Evolutionary conservation across 2,329 filamentous ascomycete genomes (phyloP), one percentile per base, ranked within the genome.

Genomic region (Triangularia verruculosa): DNA sequence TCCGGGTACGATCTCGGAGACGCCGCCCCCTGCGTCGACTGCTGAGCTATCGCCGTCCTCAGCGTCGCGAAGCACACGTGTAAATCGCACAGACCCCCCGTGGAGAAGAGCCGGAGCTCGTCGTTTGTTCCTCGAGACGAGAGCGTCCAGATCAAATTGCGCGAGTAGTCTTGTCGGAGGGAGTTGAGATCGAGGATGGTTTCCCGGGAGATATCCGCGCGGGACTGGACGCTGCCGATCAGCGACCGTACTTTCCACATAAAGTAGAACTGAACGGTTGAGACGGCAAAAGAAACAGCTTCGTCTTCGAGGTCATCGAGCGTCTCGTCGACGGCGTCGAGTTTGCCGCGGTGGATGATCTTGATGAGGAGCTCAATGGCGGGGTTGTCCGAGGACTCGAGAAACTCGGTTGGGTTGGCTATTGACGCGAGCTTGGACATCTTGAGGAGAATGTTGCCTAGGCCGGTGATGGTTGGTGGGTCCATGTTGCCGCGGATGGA

Each of bases 191-290:
- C 76, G 69, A 90, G 86, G 28, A 93, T 78, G 7, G 87, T 83
- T 6, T 79, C 75, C 57, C 86, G 80, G 1, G 86, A 72, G 61
- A 92, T 76, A 59, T 78, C 82, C 3, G 80, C 81, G 52, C 86
- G 83, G 25, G 82, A 80, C 15, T 81, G 78, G 34, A 91, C 75
- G 15, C 83, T 76, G 61, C 82, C 79, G 66, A 82, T 80, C 65
- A 92, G 72, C 59, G 82, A 80, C 60, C 86, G 85, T 22, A 90
- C 84, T 73, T 95, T 94, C 95, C 95, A 99, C 87, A 96, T 92
- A 74, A 97, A 96, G 78, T 97, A 98, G 77, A 96, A 92, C 55
- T 93, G 83, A 58, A 90, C 83, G 1, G 88, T 83, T 68, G 90
- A 89, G 71, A 96, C 90, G 28, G 92, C 89, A 70, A 89, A 89